Base-by-base conservation (phyloP, 2,329 filamentous ascomycete species). In the Fusarium sp. region DNA sequence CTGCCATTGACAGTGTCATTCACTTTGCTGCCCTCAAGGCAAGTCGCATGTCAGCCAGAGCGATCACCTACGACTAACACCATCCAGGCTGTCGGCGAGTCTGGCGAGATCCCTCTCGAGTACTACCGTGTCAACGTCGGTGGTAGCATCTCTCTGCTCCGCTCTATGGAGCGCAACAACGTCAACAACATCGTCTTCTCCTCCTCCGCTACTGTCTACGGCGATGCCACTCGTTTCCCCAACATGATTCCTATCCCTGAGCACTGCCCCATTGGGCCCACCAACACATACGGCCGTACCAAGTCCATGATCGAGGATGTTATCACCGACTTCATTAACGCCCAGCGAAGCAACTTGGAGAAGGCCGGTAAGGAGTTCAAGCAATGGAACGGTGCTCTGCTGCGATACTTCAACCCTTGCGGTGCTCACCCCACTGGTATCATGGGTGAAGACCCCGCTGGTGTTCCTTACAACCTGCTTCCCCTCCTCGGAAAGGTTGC, bases 191-290 rank as follows among this genome's bases (percentile, higher is more conserved):
- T 99, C 79, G 96, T 99, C 84, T 99, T 99, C 86, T 98, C 95
- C 69, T 98, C 94, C 71, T 98, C 95, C 3, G 96, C 96, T 38
- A 99, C 97, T 76, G 96, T 99, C 75, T 99, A 99, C 83, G 96
- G 96, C 80, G 97, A 99, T 83, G 96, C 95, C 60, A 98, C 96
- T 49, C 93, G 94, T 80, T 94, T 98, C 85, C 91, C 93, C 76
- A 92, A 97, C 88, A 99, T 99, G 96, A 99, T 99, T 75, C 96
- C 96, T 73, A 99, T 99, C 79, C 96, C 96, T 57, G 96, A 99
- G 86, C 87, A 93, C 83, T 99, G 96, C 88, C 96, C 97, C 68
- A 94, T 97, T 72, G 95, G 94, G 57, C 94, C 96, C 19, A 99
- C 96, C 76, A 99, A 98, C 87, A 94, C 95, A 31, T 99, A 99